Base-by-base conservation (phyloP, 768 basidiomycete genomes). In the Tylopilus plumbeoviolaceoides region DNA sequence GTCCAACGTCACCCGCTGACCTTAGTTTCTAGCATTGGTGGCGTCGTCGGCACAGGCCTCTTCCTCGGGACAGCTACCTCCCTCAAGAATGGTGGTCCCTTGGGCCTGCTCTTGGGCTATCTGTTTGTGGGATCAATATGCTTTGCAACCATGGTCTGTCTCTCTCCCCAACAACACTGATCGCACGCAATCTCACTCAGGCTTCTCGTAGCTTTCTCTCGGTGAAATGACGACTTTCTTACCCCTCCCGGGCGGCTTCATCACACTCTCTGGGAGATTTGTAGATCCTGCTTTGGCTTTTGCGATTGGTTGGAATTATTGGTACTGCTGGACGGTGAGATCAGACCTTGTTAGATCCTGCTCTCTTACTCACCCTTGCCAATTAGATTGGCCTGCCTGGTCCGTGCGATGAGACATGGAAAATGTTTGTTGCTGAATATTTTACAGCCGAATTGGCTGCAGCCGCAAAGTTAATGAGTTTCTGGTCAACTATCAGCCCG, bases 221-320 rank as follows among this genome's bases (percentile, higher is more conserved):
- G 38, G 51, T 18, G 51, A 52, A n/a, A 52, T 52, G 51, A 33
- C 10, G 4, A 23, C 39, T 25, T n/a, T n/a, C n/a, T n/a, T n/a
- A n/a, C n/a, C 51, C 21, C 10, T 52, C 17, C 51, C 51, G 4
- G 51, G 51, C 1, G 51, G 51, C 1, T 47, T 52, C 23, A 51
- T 51, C 6, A 45, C 28, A 45, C 50, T 51, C 8, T 43, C 50
- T 1, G 50, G 44, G 7, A 43, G 45, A 15, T 52, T 52, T 11
- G 23, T 52, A 2, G 51, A 52, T 10, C 51, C 51, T 14, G 51
- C 51, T 3, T 52, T 52, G 20, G 51, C 51, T 10, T 47, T 52
- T 27, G 51, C 45, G 11, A 52, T 14, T 1, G 51, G 51, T 5
- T 52, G 51, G 51, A 52, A 52, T 25, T 52, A 52, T 35, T 52